Conservation (phyloP, 2,329 filamentous ascomycete genomes). For the Calonectria leucothoes region DNA sequence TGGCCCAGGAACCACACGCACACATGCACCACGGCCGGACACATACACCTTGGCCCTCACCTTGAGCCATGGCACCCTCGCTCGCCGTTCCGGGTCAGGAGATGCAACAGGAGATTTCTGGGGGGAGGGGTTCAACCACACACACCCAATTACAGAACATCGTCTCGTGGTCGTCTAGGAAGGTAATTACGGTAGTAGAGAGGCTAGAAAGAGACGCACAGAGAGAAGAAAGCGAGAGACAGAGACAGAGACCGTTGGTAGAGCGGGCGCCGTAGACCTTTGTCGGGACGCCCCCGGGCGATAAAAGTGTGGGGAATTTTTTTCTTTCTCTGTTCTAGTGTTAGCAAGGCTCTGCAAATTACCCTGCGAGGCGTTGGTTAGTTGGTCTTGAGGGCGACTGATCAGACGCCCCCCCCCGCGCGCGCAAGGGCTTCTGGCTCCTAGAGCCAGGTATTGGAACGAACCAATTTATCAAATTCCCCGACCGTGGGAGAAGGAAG, state of each 20-base stretch:
- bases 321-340: constrained; percentile 12
- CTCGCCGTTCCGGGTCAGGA: constrained; percentile 15
- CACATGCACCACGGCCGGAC: background rate
- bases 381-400: background rate
- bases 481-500: background rate
- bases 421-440: background rate
- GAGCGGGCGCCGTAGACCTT: background rate
- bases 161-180: constrained; percentile 11
- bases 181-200: background rate
- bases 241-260: constrained; percentile 9
- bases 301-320: constrained; percentile 5
- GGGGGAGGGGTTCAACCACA: background rate
- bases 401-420: background rate
- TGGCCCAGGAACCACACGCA: background rate
- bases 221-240: background rate
- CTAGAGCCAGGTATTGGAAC: constrained; percentile 2
- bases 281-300: constrained; percentile 21
- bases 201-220: background rate
- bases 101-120: constrained; percentile 23
- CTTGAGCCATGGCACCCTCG: constrained; percentile 3
- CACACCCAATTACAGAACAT: constrained; percentile 17
- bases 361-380: background rate
- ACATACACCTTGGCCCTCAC: constrained; percentile 8
- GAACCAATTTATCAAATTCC: constrained; percentile 13
- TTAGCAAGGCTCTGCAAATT: background rate